Evolutionary conservation across 495 filamentous ascomycete species (phyloP), one percentile per base, ranked within the genome.

Genomic region (Neurospora terricola): DNA sequence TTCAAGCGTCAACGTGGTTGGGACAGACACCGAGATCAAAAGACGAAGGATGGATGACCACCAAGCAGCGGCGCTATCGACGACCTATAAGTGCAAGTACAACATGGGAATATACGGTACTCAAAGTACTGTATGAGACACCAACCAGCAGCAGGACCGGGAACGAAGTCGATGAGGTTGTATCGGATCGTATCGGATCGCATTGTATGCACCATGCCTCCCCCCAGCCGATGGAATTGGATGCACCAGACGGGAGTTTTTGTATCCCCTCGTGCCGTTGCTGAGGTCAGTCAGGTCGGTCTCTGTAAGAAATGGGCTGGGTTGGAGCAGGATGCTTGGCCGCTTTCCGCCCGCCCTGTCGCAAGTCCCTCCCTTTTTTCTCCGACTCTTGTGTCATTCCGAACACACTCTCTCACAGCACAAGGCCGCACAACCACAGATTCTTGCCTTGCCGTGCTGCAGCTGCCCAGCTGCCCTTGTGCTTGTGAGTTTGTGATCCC

Each of bases 371-470:
- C 73, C 54, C 70, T 62, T 73, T 75, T 73, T 74, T 74, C 74
- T 75, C 74, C 74, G 74, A 75, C 72, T 54, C 72, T 48, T 70
- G 73, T 75, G 73, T 70, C 73, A 68, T 75, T 69, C 71, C 73
- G 72, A 73, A 27, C 62, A 69, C 40, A 59, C 45, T 27, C 72
- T 73, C 27, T 27, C 48, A 34, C 54, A 30, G 54, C 54, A 66
- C 54, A 62, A 62, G 54, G 54, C 54, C 66, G 45, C 68, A 70
- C 68, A 43, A 38, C 68, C 69, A 48, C 38, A 71, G 8, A 11
- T 39, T 70, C 39, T 66, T 66, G 48, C 23, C 72, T 70, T 42
- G 72, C 42, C 72, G 62, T 73, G 72, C 72, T 73, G 72, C 72
- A 73, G 72, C 72, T 70, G 72, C 39, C 72, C 62, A 70, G 71